phyloP scores from a whole-genome alignment of 345 rosid genomes.

The Kandelia obovata region DNA sequence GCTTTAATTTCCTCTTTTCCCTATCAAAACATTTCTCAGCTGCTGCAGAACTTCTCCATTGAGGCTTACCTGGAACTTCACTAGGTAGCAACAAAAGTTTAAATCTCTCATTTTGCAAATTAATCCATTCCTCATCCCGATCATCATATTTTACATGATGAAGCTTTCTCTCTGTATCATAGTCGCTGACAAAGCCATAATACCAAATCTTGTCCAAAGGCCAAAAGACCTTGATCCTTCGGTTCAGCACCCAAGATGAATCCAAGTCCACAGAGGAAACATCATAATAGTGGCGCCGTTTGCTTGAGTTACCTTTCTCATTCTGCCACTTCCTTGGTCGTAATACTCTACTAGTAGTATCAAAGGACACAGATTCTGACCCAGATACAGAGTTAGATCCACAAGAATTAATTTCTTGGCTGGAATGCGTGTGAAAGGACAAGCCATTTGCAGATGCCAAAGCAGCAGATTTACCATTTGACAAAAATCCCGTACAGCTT shows the following conservation, averaged over 20 bases:
- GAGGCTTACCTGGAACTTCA: constrained; percentile 63
- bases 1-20: constrained; percentile 34
- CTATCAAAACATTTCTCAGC: constrained; percentile 33
- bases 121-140: constrained; percentile 96
- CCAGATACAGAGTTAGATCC: constrained; percentile 36
- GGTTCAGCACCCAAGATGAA: constrained; percentile 62
- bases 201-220: constrained; percentile 95
- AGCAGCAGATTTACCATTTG: constrained; percentile 42
- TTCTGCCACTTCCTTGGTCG: constrained; percentile 30
- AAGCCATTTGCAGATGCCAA: constrained; percentile 39
- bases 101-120: constrained; percentile 74
- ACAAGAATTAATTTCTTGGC: constrained; percentile 21
- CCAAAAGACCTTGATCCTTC: constrained; percentile 85
- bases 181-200: constrained; percentile 69
- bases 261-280: constrained; percentile 63
- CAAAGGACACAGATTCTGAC: constrained; percentile 49
- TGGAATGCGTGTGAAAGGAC: constrained; percentile 36
- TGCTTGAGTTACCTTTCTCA: constrained; percentile 53
- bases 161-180: constrained; percentile 63
- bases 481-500: constrained; percentile 68
- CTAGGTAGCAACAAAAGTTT: constrained; percentile 76
- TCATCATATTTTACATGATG: constrained; percentile 96
- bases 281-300: constrained; percentile 87
- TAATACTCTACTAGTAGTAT: constrained; percentile 58
- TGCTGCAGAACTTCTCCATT: constrained; percentile 36